A percentile compares a stretch with the other conserved stretches of the same genome.
Conservation (phyloP, 768 basidiomycete species). For the Nidularia sp. region DNA sequence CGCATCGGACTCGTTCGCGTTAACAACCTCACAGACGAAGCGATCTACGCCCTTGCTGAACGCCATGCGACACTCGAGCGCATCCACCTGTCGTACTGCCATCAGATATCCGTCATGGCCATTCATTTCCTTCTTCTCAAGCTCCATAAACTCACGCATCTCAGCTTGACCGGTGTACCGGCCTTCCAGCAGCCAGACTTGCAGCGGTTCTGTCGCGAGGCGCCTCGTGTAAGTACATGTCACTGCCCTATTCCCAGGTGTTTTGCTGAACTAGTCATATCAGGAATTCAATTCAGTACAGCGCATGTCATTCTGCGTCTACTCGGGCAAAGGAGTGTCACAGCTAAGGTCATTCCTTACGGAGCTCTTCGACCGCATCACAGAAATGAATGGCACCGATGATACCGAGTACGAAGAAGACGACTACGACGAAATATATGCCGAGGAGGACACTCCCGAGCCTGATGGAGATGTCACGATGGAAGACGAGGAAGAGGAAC, state of each 20-base stretch:
- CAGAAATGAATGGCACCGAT: constrained; percentile 66
- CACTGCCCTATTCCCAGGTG: neutral
- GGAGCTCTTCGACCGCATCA: constrained; percentile 71
- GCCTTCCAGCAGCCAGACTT: constrained; percentile 83
- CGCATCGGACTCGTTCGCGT: constrained; percentile 95
- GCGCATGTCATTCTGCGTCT: constrained; percentile 90
- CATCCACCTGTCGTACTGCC: constrained; percentile 96
- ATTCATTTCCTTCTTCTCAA: constrained; percentile 87
- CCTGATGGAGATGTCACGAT: constrained; percentile 27
- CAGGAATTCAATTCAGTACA: constrained; percentile 93
- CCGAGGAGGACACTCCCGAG: constrained; percentile 45
- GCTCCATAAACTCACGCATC: constrained; percentile 88
- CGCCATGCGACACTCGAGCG: constrained; percentile 87
- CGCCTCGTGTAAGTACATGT: constrained; percentile 65
- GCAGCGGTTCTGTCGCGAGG: constrained; percentile 85
- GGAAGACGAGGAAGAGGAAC: constrained; percentile 28
- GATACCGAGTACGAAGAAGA: constrained; percentile 68
- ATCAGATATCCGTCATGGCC: constrained; percentile 89
- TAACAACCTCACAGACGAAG: constrained; percentile 89
- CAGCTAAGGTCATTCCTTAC: constrained; percentile 79
- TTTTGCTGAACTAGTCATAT: neutral
- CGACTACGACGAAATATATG: constrained; percentile 48
- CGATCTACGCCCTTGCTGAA: constrained; percentile 83
- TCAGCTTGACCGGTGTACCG: constrained; percentile 95
- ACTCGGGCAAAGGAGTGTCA: constrained; percentile 86